Conservation (phyloP, 2,329 filamentous ascomycete genomes). For the Ophioceras dolichostomum region DNA sequence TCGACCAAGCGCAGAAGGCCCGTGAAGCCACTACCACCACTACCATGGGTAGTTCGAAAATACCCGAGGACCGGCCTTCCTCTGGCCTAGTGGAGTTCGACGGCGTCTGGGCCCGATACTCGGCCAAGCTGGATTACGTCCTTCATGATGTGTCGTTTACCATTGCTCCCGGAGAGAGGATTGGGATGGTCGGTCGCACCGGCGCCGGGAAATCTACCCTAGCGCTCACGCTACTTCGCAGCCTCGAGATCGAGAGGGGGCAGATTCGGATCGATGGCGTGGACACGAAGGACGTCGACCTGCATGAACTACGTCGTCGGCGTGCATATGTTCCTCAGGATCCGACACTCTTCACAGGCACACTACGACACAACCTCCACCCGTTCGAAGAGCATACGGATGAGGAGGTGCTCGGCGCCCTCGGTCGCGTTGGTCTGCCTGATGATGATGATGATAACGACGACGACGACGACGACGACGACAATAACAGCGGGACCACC, state of each 20-base stretch:
- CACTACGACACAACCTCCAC: constrained; percentile 83
- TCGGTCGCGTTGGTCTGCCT: constrained; percentile 83
- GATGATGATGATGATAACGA: constrained; percentile 35
- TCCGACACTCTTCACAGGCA: constrained; percentile 86
- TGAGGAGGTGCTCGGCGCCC: constrained; percentile 75
- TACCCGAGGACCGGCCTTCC: constrained; percentile 71
- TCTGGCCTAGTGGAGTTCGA: constrained; percentile 80
- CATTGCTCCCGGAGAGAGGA: constrained; percentile 77
- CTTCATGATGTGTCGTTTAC: constrained; percentile 76
- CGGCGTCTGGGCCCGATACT: constrained; percentile 80
- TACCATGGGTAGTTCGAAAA: constrained; percentile 65
- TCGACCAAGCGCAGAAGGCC: constrained; percentile 94
- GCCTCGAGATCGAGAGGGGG: constrained; percentile 80
- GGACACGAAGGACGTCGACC: constrained; percentile 80
- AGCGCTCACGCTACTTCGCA: constrained; percentile 84
- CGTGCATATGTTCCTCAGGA: constrained; percentile 98
- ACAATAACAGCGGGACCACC: no score
- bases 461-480: background rate
- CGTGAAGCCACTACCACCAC: no score
- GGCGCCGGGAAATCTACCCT: constrained; percentile 95
- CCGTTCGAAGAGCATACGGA: constrained; percentile 84
- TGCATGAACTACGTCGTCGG: constrained; percentile 84
- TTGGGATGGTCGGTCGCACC: constrained; percentile 90
- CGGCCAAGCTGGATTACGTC: constrained; percentile 76
- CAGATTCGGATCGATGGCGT: constrained; percentile 83